Base-by-base conservation (phyloP, 2,329 filamentous ascomycete species). In the Aureobasidium sp. region DNA sequence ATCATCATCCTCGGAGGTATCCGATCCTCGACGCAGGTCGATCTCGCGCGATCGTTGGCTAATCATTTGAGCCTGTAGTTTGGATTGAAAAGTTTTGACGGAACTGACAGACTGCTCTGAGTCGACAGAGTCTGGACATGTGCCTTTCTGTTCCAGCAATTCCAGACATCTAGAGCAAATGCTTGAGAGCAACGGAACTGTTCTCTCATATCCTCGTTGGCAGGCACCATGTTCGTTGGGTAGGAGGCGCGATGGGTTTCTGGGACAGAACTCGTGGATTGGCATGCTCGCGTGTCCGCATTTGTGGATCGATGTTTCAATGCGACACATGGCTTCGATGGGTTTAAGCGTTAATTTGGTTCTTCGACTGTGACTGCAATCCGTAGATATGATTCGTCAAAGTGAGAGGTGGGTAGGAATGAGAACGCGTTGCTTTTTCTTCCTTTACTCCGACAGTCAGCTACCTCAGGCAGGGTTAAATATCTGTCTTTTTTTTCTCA, bases 251-350 rank as follows among this genome's bases (percentile, higher is more conserved):
- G 57, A 59, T 2, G 57, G 45, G 45, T 59, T 59, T 13, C 36
- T 30, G 6, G 57, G 57, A n/a, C 57, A 59, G 45, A 59, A 59
- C 34, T 59, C 57, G 29, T 59, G 57, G 36, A 59, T 59, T 6
- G 57, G 57, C 44, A 59, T 59, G 57, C 57, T 59, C 16, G 57
- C 57, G 45, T 59, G 57, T 15, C 57, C 57, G 37, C 57, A 59
- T 11, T 16, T 32, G 45, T 59, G 57, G 11, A 59, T 59, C 9
- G 57, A 59, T 4, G 57, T 59, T 34, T 59, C 57, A 21, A 59
- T 59, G 57, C 57, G 57, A 50, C 57, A 59, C 57, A 59, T 59
- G 7, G 5, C 25, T 59, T 37, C 10, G 21, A 3, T 11, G n/a
- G 21, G 11, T 5, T 16, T 29, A 5, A 21, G 21, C 21, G 21